These are phyloP conservation scores for Sordariomycetes sp. DNA, from an alignment of 2,329 filamentous ascomycete species.

Conservation along the genomic window DNA sequence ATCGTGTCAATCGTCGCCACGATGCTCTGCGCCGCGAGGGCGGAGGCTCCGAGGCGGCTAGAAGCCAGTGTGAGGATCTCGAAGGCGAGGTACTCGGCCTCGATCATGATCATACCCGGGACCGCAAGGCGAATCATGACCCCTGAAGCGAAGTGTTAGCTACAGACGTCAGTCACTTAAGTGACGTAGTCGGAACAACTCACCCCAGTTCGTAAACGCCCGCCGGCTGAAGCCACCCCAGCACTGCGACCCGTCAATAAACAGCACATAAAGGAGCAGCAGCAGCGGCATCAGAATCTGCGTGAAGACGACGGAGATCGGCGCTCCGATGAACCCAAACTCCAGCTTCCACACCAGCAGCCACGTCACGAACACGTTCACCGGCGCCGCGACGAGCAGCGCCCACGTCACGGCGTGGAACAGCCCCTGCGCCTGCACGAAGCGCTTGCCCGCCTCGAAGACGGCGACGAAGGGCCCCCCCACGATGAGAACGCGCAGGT, in stretches of 20 bases:
- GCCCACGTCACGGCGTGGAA: slow-evolving; percentile 73
- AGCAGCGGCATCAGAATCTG: slow-evolving; percentile 67
- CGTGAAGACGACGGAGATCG: slow-evolving; percentile 68
- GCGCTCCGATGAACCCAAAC: slow-evolving; percentile 69
- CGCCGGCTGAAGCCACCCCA: slow-evolving; percentile 71
- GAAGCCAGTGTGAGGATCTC: slow-evolving; percentile 80
- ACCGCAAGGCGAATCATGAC: slow-evolving; percentile 76
- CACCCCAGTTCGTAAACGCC: slow-evolving; percentile 65
- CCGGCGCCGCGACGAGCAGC: slow-evolving; percentile 61
- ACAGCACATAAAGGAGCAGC: slow-evolving; percentile 69
- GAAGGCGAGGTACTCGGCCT: slow-evolving; percentile 88
- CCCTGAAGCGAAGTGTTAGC: slow-evolving; percentile 16
- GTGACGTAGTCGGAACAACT: neutral
- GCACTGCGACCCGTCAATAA: slow-evolving; percentile 64
- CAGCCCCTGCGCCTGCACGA: slow-evolving; percentile 72
- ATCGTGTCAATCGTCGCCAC: slow-evolving; percentile 68
- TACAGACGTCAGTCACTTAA: neutral
- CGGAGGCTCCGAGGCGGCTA: slow-evolving; percentile 66
- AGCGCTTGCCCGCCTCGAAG: slow-evolving; percentile 72
- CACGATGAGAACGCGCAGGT: slow-evolving; percentile 60
- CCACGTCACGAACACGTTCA: slow-evolving; percentile 72
- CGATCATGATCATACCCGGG: slow-evolving; percentile 86
- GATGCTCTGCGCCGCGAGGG: slow-evolving; percentile 81
- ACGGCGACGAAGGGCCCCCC: slow-evolving; percentile 67
- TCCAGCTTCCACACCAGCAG: slow-evolving; percentile 62